phyloP scores from a whole-genome alignment of 2,329 filamentous ascomycete species.

The Huntiella moniliformis region DNA sequence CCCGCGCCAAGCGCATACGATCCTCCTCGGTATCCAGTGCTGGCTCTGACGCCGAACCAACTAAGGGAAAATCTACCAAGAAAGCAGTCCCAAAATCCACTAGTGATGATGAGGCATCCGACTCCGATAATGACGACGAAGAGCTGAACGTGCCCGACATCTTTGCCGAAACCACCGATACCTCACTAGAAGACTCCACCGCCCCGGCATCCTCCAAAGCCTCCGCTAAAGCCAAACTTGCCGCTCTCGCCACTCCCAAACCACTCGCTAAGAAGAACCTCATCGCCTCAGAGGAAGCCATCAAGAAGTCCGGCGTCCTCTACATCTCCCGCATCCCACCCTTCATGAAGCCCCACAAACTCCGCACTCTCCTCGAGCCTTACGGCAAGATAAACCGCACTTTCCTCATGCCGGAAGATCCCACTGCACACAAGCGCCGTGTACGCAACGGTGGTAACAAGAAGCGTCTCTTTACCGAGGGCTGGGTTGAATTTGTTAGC shows the following conservation, averaged over 20 bases:
- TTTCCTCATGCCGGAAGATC: slow-evolving; percentile 62
- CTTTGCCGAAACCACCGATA: slow-evolving; percentile 14
- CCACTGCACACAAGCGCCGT: slow-evolving; percentile 43
- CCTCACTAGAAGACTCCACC: slow-evolving; percentile 13
- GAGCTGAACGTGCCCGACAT: slow-evolving; percentile 14
- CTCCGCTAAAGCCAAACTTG: slow-evolving; percentile 23
- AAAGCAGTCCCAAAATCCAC: slow-evolving; percentile 15
- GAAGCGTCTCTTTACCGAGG: slow-evolving; percentile 63
- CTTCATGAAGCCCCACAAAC: slow-evolving; percentile 70
- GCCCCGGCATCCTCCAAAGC: slow-evolving; percentile 25
- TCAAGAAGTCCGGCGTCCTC: slow-evolving; percentile 59
- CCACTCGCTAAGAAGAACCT: slow-evolving; percentile 48
- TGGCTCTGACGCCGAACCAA: background rate
- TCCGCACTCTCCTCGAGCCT: slow-evolving; percentile 54
- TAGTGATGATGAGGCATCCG: slow-evolving; percentile 20
- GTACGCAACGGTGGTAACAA: slow-evolving; percentile 63
- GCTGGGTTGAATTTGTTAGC: slow-evolving; percentile 66
- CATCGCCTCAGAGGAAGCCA: slow-evolving; percentile 41
- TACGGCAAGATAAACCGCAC: slow-evolving; percentile 62
- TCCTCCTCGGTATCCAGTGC: slow-evolving; percentile 20
- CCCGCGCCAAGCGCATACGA: slow-evolving; percentile 45
- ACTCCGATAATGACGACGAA: slow-evolving; percentile 18
- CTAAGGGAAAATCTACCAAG: slow-evolving; percentile 2
- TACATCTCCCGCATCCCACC: slow-evolving; percentile 73
- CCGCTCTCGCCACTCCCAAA: slow-evolving; percentile 8